phyloP scores from a whole-genome alignment of 2,329 filamentous ascomycete genomes.

The Colletotrichum tabaci region DNA sequence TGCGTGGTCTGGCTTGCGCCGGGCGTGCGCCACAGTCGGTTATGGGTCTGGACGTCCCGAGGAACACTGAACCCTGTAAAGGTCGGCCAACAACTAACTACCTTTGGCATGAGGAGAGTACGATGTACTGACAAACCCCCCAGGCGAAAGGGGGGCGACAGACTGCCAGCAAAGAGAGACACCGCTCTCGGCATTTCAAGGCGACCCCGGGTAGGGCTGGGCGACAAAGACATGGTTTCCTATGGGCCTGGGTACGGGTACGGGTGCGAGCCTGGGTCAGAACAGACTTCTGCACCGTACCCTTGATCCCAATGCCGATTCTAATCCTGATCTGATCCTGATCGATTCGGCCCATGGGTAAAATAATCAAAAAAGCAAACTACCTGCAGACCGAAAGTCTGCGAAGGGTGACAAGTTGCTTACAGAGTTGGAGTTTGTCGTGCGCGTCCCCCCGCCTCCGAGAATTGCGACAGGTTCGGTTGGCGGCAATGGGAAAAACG shows the following conservation, averaged over 20 bases:
- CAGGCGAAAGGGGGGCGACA: not conserved
- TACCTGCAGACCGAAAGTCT: not conserved
- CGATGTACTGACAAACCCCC: too few relatives aligned
- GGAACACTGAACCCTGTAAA: not conserved
- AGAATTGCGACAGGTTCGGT: slow-evolving; percentile 27
- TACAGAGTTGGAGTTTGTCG: slow-evolving; percentile 3
- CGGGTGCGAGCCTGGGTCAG: slow-evolving; percentile 5
- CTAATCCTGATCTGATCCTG: not conserved
- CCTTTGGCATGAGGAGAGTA: not conserved
- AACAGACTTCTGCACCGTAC: slow-evolving; percentile 24
- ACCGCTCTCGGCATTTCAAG: slow-evolving; percentile 18
- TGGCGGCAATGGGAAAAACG: not conserved
- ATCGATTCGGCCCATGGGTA: not conserved
- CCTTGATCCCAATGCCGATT: not conserved
- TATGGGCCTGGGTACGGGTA: slow-evolving; percentile 29
- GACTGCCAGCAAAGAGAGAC: not conserved
- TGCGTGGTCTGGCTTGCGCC: slow-evolving; percentile 28
- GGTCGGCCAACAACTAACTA: not conserved
- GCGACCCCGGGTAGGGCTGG: slow-evolving; percentile 28
- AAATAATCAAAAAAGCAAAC: not conserved
- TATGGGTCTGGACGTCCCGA: not conserved
- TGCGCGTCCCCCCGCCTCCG: slow-evolving; percentile 13
- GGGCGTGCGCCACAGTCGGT: slow-evolving; percentile 24
- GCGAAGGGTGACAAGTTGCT: not conserved
- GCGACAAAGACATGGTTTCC: slow-evolving; percentile 16